Percentiles rank a stretch among this genome's conserved stretches.
phyloP scores from a whole-genome alignment of 345 rosid species.

The Camelina sativa region DNA sequence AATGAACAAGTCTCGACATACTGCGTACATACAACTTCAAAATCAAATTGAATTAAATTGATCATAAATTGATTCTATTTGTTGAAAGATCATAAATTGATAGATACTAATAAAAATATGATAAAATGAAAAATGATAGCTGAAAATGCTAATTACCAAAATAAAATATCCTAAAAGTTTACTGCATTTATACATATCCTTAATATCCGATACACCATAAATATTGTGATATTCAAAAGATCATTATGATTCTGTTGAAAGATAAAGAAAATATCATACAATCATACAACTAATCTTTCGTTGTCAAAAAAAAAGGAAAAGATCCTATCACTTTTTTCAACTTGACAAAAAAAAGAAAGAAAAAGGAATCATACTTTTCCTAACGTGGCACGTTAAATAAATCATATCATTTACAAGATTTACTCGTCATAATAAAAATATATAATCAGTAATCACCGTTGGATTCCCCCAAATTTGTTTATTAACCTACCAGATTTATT shows the following conservation, averaged over 20 bases:
- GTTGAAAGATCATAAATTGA: not conserved
- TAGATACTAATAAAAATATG: not conserved
- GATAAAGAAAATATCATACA: not conserved
- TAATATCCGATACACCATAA: not conserved
- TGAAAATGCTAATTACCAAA: not conserved
- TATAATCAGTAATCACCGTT: not conserved
- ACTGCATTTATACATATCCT: not conserved
- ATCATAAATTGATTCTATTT: not conserved
- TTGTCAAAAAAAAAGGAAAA: not conserved
- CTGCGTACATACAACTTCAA: not conserved
- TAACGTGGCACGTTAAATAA: not conserved
- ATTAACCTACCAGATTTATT: not conserved
- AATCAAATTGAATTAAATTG: not conserved
- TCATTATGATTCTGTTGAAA: not conserved
- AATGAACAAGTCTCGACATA: not conserved
- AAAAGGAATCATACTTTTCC: not conserved
- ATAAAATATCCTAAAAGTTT: not conserved
- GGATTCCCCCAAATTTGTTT: not conserved
- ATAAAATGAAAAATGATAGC: too few relatives aligned
- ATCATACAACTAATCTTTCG: not conserved
- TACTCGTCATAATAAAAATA: not conserved
- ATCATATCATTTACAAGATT: not conserved
- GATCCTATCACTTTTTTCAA: not conserved
- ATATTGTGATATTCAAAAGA: constrained; percentile 4
- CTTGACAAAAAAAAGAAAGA: not conserved